A percentile compares a stretch with the other conserved stretches of the same genome.
Conservation (phyloP, 108 stramenopile species). For the Heterococcus sp. region DNA sequence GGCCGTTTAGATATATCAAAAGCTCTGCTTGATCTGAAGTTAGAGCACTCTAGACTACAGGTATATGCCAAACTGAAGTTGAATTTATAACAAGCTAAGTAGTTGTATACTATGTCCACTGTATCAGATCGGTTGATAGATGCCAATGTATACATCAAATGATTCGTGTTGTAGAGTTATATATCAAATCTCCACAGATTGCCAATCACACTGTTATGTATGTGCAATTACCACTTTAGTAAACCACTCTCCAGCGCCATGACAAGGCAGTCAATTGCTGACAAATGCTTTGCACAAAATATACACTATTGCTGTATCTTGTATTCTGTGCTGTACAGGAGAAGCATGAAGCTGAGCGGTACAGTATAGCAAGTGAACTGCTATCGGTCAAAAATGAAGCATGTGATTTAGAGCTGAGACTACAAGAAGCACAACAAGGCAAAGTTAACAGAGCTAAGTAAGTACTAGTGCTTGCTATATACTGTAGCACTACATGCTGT, state of each 20-base stretch:
- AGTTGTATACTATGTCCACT: neutral
- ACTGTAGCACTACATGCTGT: neutral
- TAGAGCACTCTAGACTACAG: constrained; percentile 22
- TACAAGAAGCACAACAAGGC: constrained; percentile 1
- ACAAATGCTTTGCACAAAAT: neutral
- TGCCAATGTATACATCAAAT: too few species aligned
- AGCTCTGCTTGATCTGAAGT: constrained; percentile 22
- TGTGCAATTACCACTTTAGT: too few species aligned
- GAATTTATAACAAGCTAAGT: too few species aligned
- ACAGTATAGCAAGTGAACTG: constrained; percentile 11
- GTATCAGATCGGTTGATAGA: too few species aligned
- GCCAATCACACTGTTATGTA: too few species aligned
- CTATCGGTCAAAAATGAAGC: constrained; percentile 20
- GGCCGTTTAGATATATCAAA: constrained; percentile 10
- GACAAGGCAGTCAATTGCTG: too few species aligned
- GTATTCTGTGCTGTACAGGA: neutral
- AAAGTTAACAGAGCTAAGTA: neutral
- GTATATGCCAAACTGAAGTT: neutral
- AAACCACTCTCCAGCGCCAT: too few species aligned
- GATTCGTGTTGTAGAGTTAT: too few species aligned
- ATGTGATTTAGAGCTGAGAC: constrained; percentile 23
- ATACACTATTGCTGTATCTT: neutral
- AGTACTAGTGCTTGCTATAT: neutral
- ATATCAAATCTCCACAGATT: too few species aligned
- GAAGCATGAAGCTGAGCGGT: constrained; percentile 9